These are phyloP conservation scores for Petrea volubilis DNA, from an alignment of 257 asterid genomes.

Conservation along the genomic window DNA sequence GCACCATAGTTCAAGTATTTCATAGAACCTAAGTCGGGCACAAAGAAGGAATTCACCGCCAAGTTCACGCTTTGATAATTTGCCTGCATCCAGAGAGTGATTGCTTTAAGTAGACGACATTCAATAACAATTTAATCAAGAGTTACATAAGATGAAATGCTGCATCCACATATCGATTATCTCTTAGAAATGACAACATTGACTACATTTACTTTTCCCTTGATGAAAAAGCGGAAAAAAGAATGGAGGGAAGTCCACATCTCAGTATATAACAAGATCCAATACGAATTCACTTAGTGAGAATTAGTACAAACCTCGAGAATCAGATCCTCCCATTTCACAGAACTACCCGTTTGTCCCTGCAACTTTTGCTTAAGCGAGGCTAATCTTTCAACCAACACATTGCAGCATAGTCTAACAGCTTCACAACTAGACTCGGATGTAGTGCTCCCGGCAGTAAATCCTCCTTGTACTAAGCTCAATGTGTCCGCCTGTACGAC, in stretches of 20 bases:
- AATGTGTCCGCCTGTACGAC: constrained; percentile 72
- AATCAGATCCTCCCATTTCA: constrained; percentile 60
- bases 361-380: constrained; percentile 50
- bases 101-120: background rate
- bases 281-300: background rate
- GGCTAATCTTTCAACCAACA: constrained; percentile 56
- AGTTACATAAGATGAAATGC: background rate
- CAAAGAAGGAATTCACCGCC: constrained; percentile 52
- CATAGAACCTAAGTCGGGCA: constrained; percentile 42
- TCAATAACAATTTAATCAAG: background rate
- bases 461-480: constrained; percentile 70
- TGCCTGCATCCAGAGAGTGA: constrained; percentile 47
- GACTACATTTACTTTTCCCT: background rate
- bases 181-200: background rate
- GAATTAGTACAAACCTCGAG: constrained; percentile 43
- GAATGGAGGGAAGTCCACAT: too few species aligned
- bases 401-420: constrained; percentile 59
- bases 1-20: constrained; percentile 64
- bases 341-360: constrained; percentile 44
- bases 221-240: too few species aligned
- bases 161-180: background rate
- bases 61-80: constrained; percentile 41
- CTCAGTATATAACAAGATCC: too few species aligned
- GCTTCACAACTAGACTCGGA: constrained; percentile 87
- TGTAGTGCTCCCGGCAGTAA: constrained; percentile 74